phyloP scores from a whole-genome alignment of 345 rosid genomes.

The Pugionium dolabratum region DNA sequence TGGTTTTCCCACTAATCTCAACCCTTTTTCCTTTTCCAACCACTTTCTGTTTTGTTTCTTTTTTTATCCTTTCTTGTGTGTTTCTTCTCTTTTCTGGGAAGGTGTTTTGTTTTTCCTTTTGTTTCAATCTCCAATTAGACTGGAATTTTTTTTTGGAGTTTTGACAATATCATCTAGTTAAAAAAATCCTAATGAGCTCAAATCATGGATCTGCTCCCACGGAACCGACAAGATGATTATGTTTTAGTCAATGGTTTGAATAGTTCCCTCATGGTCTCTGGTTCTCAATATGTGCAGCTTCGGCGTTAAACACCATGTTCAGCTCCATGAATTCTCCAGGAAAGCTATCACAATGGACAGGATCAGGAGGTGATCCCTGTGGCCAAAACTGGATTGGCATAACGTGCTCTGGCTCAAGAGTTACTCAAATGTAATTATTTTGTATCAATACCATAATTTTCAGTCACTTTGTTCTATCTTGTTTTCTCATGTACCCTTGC shows the following conservation, averaged over 20 bases:
- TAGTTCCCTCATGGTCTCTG: background rate
- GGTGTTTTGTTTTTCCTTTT: no score
- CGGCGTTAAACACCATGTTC: slow-evolving; percentile 66
- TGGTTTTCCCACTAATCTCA: no score
- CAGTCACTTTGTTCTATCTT: background rate
- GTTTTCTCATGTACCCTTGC: background rate
- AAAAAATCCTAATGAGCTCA: no score
- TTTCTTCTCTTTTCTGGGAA: slow-evolving; percentile 20
- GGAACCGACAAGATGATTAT: slow-evolving; percentile 30
- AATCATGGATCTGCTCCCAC: slow-evolving; percentile 10
- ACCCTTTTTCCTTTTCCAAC: no score
- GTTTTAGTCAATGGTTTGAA: background rate
- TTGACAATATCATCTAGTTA: no score
- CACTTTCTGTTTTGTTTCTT: slow-evolving; percentile 10
- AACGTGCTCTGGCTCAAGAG: slow-evolving; percentile 67
- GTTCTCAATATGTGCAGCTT: slow-evolving; percentile 52
- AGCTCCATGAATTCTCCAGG: slow-evolving; percentile 55
- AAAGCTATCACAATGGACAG: slow-evolving; percentile 70
- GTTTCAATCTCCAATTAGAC: no score
- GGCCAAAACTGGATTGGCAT: slow-evolving; percentile 91
- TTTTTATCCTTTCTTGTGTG: background rate
- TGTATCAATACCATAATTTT: background rate
- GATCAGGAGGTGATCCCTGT: slow-evolving; percentile 81
- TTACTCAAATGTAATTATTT: slow-evolving; percentile 75
- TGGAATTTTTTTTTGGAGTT: no score